Evolutionary conservation across 2,329 filamentous ascomycete genomes (phyloP), one percentile per base, ranked within the genome.

Genomic region (Clonostachys byssicola): DNA sequence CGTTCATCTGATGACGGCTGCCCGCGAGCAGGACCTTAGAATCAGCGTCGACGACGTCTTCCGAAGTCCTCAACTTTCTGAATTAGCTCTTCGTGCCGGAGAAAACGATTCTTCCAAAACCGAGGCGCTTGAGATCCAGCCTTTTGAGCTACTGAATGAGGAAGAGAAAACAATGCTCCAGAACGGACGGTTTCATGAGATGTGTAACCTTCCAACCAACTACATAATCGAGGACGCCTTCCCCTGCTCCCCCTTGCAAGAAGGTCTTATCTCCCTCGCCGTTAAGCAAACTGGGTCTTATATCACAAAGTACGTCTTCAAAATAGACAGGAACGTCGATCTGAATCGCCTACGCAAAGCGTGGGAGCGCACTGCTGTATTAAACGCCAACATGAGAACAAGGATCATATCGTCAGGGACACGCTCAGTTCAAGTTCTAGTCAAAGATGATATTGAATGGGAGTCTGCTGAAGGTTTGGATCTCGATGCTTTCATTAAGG

Each of bases 221-320:
- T 48, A 55, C 48, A 40, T 41, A 13, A 56, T 75, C 6, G 68
- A 76, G 44, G 74, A 79, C 46, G 57, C 73, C 0, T 78, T 75
- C 45, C 75, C 74, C 1, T 74, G 72, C 55, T 73, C 74, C 0
- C 64, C 73, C 1, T 55, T 76, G 1, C 75, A 79, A 48, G 72
- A 75, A 52, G 72, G 69, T 5, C 62, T 79, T 2, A 67, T 79
- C 56, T 70, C 73, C 2, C 53, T 78, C 5, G 69, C 75, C 7
- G 61, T 63, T 44, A 71, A 70, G 51, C 33, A 48, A 14, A 38
- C 50, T 2, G 65, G 61, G 2, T 60, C 59, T 2, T 71, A 71
- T 38, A 56, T 68, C 13, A 58, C 60, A 2, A 55, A 59, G 44
- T 53, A 57, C 44, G 55, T 53, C 12, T 47, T 59, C 38, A 44